Percentiles rank a stretch among this genome's conserved stretches.
Conservation (phyloP, 176 grass and related monocot species). For the Oryza coarctata region DNA sequence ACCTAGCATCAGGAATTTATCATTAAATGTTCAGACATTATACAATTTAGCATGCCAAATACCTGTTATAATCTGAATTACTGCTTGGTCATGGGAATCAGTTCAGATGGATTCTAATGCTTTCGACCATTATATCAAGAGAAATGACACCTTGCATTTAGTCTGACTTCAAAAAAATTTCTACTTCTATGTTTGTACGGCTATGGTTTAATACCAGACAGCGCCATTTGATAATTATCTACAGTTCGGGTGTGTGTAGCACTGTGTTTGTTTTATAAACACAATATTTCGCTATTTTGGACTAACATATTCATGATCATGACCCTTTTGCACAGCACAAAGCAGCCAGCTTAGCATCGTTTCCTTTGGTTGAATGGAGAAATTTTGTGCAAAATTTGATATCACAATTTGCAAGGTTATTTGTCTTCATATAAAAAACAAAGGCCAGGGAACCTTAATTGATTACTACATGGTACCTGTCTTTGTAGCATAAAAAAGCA, state of each 20-base stretch:
- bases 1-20: not conserved
- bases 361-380: not conserved
- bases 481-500: not conserved
- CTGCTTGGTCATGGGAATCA: not conserved
- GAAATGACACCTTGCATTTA: not conserved
- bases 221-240: not conserved
- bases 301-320: not conserved
- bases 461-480: not conserved
- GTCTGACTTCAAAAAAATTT: not conserved
- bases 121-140: not conserved
- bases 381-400: not conserved
- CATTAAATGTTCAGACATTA: not conserved
- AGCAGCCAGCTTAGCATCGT: not conserved
- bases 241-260: not conserved
- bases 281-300: not conserved
- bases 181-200: not conserved
- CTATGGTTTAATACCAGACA: not conserved
- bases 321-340: not conserved
- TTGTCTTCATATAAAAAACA: not conserved
- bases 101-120: not conserved
- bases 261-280: not conserved
- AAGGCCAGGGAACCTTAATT: not conserved
- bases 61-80: not conserved
- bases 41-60: not conserved
- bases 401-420: not conserved